Percentiles rank a stretch among this genome's conserved stretches.
phyloP scores from a whole-genome alignment of 441 rosid species.

The Euphorbia neoarborescens region DNA sequence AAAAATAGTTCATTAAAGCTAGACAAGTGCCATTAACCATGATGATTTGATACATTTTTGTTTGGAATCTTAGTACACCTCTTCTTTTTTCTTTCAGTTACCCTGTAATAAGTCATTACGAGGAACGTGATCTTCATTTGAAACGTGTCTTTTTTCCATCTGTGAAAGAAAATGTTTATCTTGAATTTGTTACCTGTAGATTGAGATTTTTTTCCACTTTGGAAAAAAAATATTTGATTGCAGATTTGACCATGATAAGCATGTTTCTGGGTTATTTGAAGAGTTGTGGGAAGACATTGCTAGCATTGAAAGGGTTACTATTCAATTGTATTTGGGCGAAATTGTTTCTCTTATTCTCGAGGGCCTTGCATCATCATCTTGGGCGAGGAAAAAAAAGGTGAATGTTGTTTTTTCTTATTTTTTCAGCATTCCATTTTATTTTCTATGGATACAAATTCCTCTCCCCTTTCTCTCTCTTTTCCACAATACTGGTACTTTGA shows the following conservation, averaged over 20 bases:
- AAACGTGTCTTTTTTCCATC: neutral
- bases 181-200: neutral
- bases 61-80: neutral
- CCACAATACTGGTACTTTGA: slow-evolving; percentile 13
- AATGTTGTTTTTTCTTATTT: slow-evolving; percentile 7
- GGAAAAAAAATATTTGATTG: slow-evolving; percentile 16
- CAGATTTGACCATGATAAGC: slow-evolving; percentile 96
- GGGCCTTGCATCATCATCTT: slow-evolving; percentile 72
- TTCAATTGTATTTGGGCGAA: slow-evolving; percentile 76
- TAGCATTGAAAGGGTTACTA: slow-evolving; percentile 75
- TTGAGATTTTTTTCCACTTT: neutral
- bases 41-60: neutral
- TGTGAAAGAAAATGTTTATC: neutral
- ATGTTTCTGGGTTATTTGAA: slow-evolving; percentile 74
- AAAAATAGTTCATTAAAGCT: neutral
- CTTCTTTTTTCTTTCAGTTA: neutral
- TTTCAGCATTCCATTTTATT: slow-evolving; percentile 15
- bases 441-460: neutral
- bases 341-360: slow-evolving; percentile 67
- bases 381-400: slow-evolving; percentile 88
- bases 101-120: neutral
- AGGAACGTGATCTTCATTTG: neutral
- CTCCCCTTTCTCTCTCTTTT: neutral
- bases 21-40: neutral
- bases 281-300: slow-evolving; percentile 94